Base-by-base conservation (phyloP, 352 stramenopile genomes). In the Globisporangium paddicum region DNA sequence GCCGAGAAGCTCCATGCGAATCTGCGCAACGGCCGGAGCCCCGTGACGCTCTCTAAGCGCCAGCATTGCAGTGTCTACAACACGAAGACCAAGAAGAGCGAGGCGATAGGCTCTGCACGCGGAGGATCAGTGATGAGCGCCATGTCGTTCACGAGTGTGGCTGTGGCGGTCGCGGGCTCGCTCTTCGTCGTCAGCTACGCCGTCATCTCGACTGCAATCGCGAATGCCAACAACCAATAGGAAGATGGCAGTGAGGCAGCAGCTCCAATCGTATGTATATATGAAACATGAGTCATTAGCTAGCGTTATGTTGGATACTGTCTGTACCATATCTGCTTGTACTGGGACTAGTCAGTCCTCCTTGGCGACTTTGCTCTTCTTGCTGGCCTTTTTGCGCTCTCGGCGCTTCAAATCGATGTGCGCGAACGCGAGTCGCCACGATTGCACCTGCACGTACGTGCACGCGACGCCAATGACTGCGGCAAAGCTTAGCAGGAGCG, bases 401-500 rank as follows among this genome's bases (percentile, higher is more conserved):
- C 62, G 48, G 26, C 55, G 41, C 48, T 60, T 64, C 40, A 34
- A 66, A 6, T 60, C 67, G 14, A 86, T 34, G 56, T 77, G 69
- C 16, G 77, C 71, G n/a, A 74, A 78, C 44, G 79, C 73, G n/a
- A 82, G 63, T 19, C 79, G 56, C 61, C 80, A 76, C 32, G 78
- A 84, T 7, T 65, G 48, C 38, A 85, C 58, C 50, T 89, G 80
- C 30, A 85, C 65, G 54, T 79, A 85, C 16, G 78, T 87, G 46
- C 78, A 90, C 25, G 65, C 71, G 14, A 75, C 61, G 35, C 80
- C 80, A 3, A 72, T 74, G 41, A 71, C n/a, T 21, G 46, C 61
- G 9, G 76, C 67, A 28, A 86, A 53, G n/a, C 61, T 61, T 21
- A 87, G 60, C n/a, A 82, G 55, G 1, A 66, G 26, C 3, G 46